phyloP scores from a whole-genome alignment of 2,329 filamentous ascomycete genomes.

The Aspergillus melleus region DNA sequence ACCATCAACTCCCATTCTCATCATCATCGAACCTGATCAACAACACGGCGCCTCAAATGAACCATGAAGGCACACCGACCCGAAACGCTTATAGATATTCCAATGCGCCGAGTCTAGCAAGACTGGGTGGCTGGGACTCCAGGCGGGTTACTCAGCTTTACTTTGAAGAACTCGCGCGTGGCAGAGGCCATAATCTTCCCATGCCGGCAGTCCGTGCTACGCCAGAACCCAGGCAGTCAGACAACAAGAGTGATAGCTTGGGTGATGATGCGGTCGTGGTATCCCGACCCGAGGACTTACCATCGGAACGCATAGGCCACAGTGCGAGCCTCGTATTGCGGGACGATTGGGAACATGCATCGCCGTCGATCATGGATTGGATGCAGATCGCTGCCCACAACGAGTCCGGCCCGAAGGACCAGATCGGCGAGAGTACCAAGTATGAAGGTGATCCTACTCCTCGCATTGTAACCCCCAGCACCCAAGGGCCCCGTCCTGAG shows the following conservation, averaged over 20 bases:
- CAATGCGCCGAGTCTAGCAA: constrained; percentile 55
- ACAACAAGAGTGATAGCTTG: constrained; percentile 28
- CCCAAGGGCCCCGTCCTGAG: constrained; percentile 14
- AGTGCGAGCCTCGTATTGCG: constrained; percentile 45
- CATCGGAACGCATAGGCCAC: constrained; percentile 29
- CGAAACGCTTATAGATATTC: constrained; percentile 45
- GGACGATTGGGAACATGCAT: constrained; percentile 51
- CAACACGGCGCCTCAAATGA: constrained; percentile 44
- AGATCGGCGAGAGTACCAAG: constrained; percentile 12
- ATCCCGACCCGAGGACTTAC: constrained; percentile 31
- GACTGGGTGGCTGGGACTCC: constrained; percentile 55
- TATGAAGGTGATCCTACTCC: constrained; percentile 28
- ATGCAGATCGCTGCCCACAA: constrained; percentile 47
- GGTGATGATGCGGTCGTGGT: constrained; percentile 39
- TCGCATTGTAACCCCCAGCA: constrained; percentile 18
- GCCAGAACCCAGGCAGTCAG: constrained; percentile 20
- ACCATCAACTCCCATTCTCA: constrained; percentile 10
- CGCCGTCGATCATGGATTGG: constrained; percentile 52
- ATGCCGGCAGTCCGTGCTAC: constrained; percentile 21
- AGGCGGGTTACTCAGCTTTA: constrained; percentile 58
- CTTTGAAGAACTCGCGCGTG: constrained; percentile 49
- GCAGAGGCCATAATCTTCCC: constrained; percentile 26
- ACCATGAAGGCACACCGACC: constrained; percentile 36
- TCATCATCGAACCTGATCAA: constrained; percentile 12
- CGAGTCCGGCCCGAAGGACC: constrained; percentile 39